Evolutionary conservation across 805 yeast species (phyloP).

Genomic region (Myxozyma sirexii): DNA sequence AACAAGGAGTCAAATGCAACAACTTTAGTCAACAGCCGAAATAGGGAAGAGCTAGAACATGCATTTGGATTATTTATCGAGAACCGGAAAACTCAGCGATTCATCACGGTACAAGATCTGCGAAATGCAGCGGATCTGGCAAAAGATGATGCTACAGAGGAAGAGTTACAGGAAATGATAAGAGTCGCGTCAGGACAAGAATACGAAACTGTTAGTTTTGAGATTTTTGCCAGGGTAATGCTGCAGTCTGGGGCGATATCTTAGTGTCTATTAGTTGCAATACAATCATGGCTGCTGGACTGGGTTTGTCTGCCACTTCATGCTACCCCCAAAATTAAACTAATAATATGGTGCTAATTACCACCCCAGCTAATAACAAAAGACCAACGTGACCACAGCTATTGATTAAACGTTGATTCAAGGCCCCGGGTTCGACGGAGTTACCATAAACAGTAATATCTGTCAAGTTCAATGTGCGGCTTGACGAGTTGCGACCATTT

Average conservation of each 20-base stretch:
- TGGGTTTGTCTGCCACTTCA: no score
- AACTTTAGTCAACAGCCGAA: background rate
- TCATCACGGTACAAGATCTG: conserved; percentile 40
- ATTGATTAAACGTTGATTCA: no score
- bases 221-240: conserved; percentile 39
- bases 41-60: conserved; percentile 13
- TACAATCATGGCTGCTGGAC: no score
- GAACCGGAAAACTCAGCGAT: background rate
- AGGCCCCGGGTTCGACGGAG: background rate
- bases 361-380: no score
- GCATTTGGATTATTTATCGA: conserved; percentile 32
- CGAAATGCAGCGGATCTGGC: conserved; percentile 35
- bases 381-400: no score
- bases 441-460: background rate
- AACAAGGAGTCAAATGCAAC: background rate
- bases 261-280: no score
- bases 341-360: no score
- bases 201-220: conserved; percentile 15
- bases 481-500: background rate
- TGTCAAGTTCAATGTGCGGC: background rate
- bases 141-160: conserved; percentile 37
- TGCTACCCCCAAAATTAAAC: no score
- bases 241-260: conserved; percentile 31
- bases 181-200: conserved; percentile 34
- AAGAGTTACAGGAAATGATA: conserved; percentile 43